phyloP scores from a whole-genome alignment of 1,284 basidiomycete species.

The Leccinum fallax region DNA sequence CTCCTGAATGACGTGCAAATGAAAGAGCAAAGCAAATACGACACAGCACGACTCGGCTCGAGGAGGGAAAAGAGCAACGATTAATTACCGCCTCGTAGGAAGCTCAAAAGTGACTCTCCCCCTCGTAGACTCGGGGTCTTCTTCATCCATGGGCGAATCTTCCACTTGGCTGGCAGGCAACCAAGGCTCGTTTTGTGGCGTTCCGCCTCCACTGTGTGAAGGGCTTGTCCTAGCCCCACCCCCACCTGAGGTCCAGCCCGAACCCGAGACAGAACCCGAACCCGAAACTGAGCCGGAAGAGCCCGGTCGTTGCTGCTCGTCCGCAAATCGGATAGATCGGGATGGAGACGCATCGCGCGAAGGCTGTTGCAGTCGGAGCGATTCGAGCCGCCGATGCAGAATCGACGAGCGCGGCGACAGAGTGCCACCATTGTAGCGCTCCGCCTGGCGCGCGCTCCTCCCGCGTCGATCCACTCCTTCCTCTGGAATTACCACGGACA shows the following conservation, averaged over 20 bases:
- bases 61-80: not conserved
- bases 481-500: not conserved
- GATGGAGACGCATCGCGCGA: conserved; percentile 34
- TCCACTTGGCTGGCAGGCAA: conserved; percentile 9
- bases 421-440: conserved; percentile 17
- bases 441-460: conserved; percentile 15
- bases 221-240: conserved; percentile 10
- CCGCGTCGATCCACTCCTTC: conserved; percentile 24
- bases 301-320: conserved; percentile 25
- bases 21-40: not conserved
- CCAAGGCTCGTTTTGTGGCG: conserved; percentile 21
- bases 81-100: conserved; percentile 13
- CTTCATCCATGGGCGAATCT: conserved; percentile 6
- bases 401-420: conserved; percentile 27
- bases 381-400: conserved; percentile 36
- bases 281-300: not conserved
- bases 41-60: not conserved
- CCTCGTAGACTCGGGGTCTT: conserved; percentile 21
- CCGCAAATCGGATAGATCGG: conserved; percentile 36
- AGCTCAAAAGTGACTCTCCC: conserved; percentile 24
- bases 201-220: conserved; percentile 16
- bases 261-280: not conserved
- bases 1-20: not conserved
- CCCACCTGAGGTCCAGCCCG: not conserved
- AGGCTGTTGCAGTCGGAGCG: conserved; percentile 18